Conservation (phyloP, 371 early-diverging fungal species). For the Basidiobolus meristosporus region DNA sequence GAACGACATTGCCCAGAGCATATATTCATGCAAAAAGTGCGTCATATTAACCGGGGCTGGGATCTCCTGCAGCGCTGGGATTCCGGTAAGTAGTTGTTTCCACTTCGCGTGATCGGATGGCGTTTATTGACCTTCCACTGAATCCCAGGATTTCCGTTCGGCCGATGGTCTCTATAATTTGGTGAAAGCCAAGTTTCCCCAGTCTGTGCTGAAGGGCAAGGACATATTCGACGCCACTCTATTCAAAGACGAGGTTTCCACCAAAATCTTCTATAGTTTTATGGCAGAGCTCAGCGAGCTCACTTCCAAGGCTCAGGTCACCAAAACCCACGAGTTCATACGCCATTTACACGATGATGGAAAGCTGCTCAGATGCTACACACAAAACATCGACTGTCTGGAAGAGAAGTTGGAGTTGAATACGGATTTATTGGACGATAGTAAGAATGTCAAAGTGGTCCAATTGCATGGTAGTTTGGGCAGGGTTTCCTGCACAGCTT, state of each 20-base stretch:
- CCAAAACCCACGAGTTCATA: slow-evolving; percentile 80
- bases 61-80: slow-evolving; percentile 78
- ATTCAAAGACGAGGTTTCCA: slow-evolving; percentile 51
- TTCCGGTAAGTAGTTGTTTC: slow-evolving; percentile 38
- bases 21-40: slow-evolving; percentile 9
- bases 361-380: slow-evolving; percentile 74
- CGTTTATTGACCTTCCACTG: not conserved
- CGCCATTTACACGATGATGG: slow-evolving; percentile 44
- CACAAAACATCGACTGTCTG: slow-evolving; percentile 95
- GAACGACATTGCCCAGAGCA: too few relatives aligned
- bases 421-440: slow-evolving; percentile 10
- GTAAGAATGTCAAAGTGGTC: slow-evolving; percentile 22
- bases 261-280: slow-evolving; percentile 78
- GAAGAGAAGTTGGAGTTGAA: slow-evolving; percentile 45
- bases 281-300: slow-evolving; percentile 79
- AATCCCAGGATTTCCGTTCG: slow-evolving; percentile 61
- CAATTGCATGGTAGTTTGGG: slow-evolving; percentile 86
- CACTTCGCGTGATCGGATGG: not conserved
- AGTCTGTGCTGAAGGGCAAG: slow-evolving; percentile 58
- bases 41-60: slow-evolving; percentile 84
- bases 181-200: slow-evolving; percentile 63
- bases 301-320: slow-evolving; percentile 49
- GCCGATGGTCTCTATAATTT: slow-evolving; percentile 55
- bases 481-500: slow-evolving; percentile 66
- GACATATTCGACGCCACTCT: slow-evolving; percentile 92